phyloP scores from a whole-genome alignment of 768 basidiomycete species.

The Myochromella boudieri region DNA sequence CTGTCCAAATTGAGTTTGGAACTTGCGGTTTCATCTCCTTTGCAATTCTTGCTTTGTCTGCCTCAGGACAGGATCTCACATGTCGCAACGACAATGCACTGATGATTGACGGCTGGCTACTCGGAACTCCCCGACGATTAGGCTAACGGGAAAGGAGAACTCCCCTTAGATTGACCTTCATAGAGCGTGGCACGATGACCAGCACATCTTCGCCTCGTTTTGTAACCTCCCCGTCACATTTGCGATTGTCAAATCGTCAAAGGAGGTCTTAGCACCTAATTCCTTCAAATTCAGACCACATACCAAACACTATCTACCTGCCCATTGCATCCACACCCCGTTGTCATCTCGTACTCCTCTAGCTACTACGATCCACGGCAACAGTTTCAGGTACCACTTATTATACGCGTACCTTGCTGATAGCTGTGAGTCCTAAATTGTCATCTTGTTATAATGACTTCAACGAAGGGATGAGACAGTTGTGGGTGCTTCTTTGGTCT shows the following conservation, averaged over 20 bases:
- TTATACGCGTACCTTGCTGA: no score
- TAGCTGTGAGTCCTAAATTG: no score
- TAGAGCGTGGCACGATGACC: conserved; percentile 20
- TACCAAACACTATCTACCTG: no score
- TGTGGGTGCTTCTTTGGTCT: conserved; percentile 35
- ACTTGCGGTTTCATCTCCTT: conserved; percentile 9
- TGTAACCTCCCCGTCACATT: conserved; percentile 8
- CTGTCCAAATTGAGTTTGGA: conserved; percentile 6
- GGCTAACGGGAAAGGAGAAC: conserved; percentile 13
- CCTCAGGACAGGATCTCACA: conserved; percentile 4
- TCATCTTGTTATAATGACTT: no score
- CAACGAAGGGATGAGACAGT: conserved; percentile 13
- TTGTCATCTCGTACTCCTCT: no score
- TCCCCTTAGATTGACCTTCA: conserved; percentile 11
- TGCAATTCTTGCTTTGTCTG: conserved; percentile 21
- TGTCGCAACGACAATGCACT: conserved; percentile 11
- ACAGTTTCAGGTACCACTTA: no score
- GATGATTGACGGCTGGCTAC: conserved; percentile 9
- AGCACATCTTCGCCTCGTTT: conserved; percentile 9
- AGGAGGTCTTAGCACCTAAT: conserved; percentile 2
- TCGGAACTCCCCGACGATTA: conserved; percentile 21
- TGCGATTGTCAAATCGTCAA: conserved; percentile 16
- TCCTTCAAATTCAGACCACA: conserved; percentile 12
- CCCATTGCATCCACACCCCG: no score
- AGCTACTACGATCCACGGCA: no score